Evolutionary conservation across 164 flowering plant genomes (phyloP).

Genomic region (Protea cynaroides): DNA sequence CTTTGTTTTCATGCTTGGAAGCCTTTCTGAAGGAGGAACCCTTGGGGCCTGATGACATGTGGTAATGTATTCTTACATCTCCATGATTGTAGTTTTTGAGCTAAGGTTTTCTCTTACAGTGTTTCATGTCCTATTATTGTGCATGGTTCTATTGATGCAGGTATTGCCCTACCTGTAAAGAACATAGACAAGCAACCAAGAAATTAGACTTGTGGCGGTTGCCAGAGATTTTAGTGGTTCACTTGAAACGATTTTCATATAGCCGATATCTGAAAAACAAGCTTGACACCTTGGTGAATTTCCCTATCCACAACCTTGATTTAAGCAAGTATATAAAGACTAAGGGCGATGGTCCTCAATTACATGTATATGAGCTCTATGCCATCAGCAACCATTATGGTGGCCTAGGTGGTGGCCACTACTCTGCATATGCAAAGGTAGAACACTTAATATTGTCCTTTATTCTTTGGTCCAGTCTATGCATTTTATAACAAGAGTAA

Average conservation of each 20-base stretch:
- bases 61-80: slow-evolving; percentile 31
- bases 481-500: background rate
- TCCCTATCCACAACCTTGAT: slow-evolving; percentile 80
- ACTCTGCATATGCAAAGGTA: slow-evolving; percentile 94
- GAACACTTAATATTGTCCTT: background rate
- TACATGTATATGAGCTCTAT: slow-evolving; percentile 72
- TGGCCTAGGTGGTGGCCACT: slow-evolving; percentile 97
- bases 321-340: slow-evolving; percentile 66
- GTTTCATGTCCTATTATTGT: background rate
- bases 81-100: background rate
- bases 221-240: slow-evolving; percentile 91
- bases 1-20: slow-evolving; percentile 89
- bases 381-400: slow-evolving; percentile 98
- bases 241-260: slow-evolving; percentile 87
- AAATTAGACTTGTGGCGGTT: slow-evolving; percentile 94
- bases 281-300: slow-evolving; percentile 81
- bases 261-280: slow-evolving; percentile 83
- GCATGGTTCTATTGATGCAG: slow-evolving; percentile 33
- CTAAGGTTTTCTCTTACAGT: background rate
- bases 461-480: background rate
- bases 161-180: slow-evolving; percentile 95
- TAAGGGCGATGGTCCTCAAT: slow-evolving; percentile 31
- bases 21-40: slow-evolving; percentile 96
- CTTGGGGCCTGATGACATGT: slow-evolving; percentile 96
- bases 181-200: slow-evolving; percentile 87